Evolutionary conservation across 192 early-diverging fungal genomes (phyloP).

Genomic region (Rhizophagus clarus): DNA sequence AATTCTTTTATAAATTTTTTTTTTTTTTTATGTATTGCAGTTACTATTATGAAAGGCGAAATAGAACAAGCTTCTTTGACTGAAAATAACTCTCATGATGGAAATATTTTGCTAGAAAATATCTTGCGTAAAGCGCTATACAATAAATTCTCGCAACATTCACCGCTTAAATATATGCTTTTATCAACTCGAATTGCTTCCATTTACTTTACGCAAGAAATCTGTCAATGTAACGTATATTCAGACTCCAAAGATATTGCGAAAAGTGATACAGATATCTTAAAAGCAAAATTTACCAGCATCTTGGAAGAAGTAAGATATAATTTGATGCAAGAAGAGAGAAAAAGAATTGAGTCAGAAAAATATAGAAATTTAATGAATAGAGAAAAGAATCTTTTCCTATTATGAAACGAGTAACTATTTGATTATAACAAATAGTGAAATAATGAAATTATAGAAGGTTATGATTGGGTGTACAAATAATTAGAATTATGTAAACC

Average conservation of each 20-base stretch:
- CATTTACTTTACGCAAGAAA: background rate
- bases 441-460: too few relatives aligned
- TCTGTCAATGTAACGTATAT: background rate
- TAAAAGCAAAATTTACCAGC: background rate
- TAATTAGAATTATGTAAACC: too few relatives aligned
- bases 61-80: background rate
- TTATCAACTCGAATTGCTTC: background rate
- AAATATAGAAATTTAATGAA: background rate
- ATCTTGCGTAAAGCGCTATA: background rate
- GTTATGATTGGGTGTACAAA: too few relatives aligned
- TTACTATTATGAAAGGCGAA: background rate
- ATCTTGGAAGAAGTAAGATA: background rate
- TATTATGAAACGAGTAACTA: too few relatives aligned
- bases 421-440: too few relatives aligned
- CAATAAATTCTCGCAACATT: background rate
- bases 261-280: background rate
- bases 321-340: background rate
- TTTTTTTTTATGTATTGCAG: too few relatives aligned
- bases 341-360: background rate
- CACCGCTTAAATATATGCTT: background rate
- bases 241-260: background rate
- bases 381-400: too few relatives aligned
- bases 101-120: background rate
- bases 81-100: background rate
- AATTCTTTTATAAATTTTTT: too few relatives aligned